phyloP scores from a whole-genome alignment of 768 basidiomycete species.

The Gloeopeniophorella convolvens region DNA sequence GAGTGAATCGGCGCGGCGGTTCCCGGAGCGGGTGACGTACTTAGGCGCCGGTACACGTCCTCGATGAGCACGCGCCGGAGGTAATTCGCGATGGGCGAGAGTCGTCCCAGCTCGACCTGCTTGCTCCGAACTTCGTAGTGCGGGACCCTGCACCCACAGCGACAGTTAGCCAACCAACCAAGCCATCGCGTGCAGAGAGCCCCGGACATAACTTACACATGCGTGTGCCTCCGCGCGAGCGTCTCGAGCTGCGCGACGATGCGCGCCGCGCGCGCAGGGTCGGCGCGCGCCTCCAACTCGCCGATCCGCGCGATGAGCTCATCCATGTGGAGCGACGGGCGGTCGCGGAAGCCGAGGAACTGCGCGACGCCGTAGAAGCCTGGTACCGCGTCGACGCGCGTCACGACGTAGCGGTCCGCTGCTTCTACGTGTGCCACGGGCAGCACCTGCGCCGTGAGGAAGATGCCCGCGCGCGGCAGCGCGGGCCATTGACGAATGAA shows the following conservation, averaged over 20 bases:
- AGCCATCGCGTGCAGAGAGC: background rate
- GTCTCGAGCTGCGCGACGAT: constrained; percentile 37
- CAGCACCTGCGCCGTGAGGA: constrained; percentile 51
- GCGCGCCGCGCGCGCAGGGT: constrained; percentile 29
- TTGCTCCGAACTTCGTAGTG: constrained; percentile 51
- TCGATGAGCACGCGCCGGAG: constrained; percentile 49
- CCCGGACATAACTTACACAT: constrained; percentile 43
- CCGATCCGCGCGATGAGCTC: constrained; percentile 48
- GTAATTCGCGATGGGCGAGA: constrained; percentile 35
- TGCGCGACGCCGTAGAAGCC: constrained; percentile 59
- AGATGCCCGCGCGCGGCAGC: constrained; percentile 63
- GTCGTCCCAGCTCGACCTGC: constrained; percentile 27
- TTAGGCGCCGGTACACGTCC: constrained; percentile 52
- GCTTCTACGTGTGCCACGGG: constrained; percentile 42
- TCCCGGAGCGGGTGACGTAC: constrained; percentile 26
- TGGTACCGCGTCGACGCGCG: constrained; percentile 47
- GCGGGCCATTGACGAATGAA: constrained; percentile 64
- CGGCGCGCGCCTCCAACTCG: constrained; percentile 38
- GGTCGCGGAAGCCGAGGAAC: constrained; percentile 57
- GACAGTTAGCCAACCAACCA: background rate
- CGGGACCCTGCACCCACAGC: constrained; percentile 41
- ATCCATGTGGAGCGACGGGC: constrained; percentile 27
- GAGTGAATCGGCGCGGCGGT: background rate
- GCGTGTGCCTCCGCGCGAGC: constrained; percentile 39
- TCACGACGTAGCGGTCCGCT: constrained; percentile 49